Evolutionary conservation across 495 filamentous ascomycete genomes (phyloP), one percentile per base, ranked within the genome.

Genomic region (Penicillium tannophilum): DNA sequence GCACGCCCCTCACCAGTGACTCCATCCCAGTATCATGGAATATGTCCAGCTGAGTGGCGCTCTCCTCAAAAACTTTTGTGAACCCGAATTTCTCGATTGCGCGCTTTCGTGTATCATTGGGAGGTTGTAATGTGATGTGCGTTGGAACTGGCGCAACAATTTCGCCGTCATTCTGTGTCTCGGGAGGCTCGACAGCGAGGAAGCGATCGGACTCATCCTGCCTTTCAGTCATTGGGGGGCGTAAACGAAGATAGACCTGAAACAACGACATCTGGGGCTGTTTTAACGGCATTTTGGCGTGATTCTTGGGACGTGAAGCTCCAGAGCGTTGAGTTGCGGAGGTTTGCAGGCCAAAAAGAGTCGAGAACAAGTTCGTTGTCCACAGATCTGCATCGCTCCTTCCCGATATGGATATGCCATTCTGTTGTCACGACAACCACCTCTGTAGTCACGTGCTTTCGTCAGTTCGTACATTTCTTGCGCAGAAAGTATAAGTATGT

Each of bases 21-120:
- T 90, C 79, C 33, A 96, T 82, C 12, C 88, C 89, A 0, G 87
- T 92, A 60, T 88, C 90, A 57, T 92, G 84, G 65, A 98, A 97
- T 23, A 98, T 74, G 65, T 97, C 90, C 26, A 95, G 76, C 63
- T 98, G 94, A 14, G 81, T 83, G 1, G 90, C 85, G 64, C 87
- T 79, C 64, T 97, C 92, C 62, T 96, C 89, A 64, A 97, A 98
- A 16, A 98, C 90, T 61, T 83, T 86, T 6, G 95, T 98, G 69
- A 98, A 98, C 0, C 88, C 90, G 63, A 98, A 98, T 66, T 87
- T 91, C 76, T 98, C 94, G 33, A 97, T 83, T 5, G 91, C 92
- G 17, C 92, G 87, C 58, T 92, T 88, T 52, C 94, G 79, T 62
- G 73, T 81, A 48, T 92, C 90, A 46, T 83, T 87, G 1, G 92